These are phyloP conservation scores for Trichoderma sp. DNA, from an alignment of 2,329 filamentous ascomycete species.

Conservation along the genomic window DNA sequence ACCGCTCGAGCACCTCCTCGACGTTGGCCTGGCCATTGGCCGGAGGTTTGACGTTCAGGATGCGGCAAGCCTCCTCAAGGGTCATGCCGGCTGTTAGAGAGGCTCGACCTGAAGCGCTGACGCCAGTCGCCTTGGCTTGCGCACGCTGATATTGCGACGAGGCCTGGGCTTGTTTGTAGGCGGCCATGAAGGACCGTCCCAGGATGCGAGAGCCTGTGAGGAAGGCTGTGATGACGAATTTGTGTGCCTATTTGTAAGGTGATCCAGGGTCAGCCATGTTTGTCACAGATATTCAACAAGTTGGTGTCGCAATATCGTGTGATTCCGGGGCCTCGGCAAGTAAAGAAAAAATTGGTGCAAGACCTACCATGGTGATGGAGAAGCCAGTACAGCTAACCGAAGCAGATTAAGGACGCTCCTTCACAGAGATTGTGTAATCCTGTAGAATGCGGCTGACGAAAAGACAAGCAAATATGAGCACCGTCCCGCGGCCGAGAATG, in stretches of 20 bases:
- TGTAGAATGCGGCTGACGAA: background rate
- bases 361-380: background rate
- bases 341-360: background rate
- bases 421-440: background rate
- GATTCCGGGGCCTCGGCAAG: background rate
- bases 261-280: background rate
- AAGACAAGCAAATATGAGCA: background rate
- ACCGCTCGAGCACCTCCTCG: constrained; percentile 77
- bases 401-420: background rate
- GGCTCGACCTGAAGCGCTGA: constrained; percentile 53
- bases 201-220: constrained; percentile 87
- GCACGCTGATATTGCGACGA: constrained; percentile 78
- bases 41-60: constrained; percentile 91
- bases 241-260: constrained; percentile 67
- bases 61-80: constrained; percentile 94
- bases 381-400: constrained; percentile 8
- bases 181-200: constrained; percentile 87
- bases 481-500: constrained; percentile 1
- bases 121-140: constrained; percentile 58
- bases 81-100: constrained; percentile 69
- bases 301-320: background rate
- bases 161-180: constrained; percentile 91
- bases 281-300: background rate
- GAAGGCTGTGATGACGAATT: constrained; percentile 83
- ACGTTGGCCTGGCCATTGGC: constrained; percentile 68